These are phyloP conservation scores for Berberis vulgaris DNA, from an alignment of 164 flowering plant species.

Conservation along the genomic window DNA sequence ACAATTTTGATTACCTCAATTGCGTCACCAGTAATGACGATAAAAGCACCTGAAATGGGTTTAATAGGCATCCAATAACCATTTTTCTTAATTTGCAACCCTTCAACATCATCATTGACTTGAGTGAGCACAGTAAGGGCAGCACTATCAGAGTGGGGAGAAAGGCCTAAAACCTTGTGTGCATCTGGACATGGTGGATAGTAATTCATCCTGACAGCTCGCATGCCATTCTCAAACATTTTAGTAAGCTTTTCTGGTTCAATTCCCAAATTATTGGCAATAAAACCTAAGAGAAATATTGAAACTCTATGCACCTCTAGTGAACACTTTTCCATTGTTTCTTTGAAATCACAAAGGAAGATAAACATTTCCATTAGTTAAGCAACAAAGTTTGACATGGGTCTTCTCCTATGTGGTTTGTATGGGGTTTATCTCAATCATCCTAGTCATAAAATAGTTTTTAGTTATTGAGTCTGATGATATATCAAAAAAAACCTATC, in stretches of 20 bases:
- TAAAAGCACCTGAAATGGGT: constrained; percentile 31
- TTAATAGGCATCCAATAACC: constrained; percentile 39
- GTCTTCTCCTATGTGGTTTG: no score
- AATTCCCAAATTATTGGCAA: constrained; percentile 8
- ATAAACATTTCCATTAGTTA: no score
- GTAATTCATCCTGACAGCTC: constrained; percentile 42
- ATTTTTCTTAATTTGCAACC: constrained; percentile 42
- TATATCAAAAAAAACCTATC: no score
- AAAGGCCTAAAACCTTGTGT: constrained; percentile 30
- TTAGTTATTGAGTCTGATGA: no score
- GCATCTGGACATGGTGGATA: constrained; percentile 54
- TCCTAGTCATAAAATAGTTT: no score
- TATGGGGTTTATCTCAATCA: no score
- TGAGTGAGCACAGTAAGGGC: constrained; percentile 40
- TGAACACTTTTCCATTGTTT: constrained; percentile 1
- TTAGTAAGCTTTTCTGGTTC: constrained; percentile 15
- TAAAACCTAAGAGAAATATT: neutral
- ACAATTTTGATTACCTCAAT: constrained; percentile 25
- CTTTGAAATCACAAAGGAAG: neutral
- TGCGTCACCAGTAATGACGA: constrained; percentile 35
- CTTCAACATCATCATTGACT: constrained; percentile 34
- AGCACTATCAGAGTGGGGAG: constrained; percentile 38
- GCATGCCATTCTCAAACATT: constrained; percentile 23
- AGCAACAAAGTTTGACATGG: no score
- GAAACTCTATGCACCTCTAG: neutral